Evolutionary conservation across 768 basidiomycete species (phyloP).

Genomic region (Termitomyces sp.): DNA sequence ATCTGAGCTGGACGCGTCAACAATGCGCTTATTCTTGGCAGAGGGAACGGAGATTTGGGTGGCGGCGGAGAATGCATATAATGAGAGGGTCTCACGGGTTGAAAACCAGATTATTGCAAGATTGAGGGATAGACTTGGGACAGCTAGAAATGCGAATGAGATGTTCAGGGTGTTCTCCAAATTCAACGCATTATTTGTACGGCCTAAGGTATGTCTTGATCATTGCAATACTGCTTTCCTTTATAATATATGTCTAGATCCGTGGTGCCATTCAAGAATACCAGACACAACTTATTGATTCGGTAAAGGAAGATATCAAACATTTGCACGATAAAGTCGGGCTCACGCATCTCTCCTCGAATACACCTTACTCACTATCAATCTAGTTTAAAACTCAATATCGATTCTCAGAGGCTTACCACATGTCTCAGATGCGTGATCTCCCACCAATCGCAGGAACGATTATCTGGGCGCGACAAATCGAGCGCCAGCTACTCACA

Average conservation of each 20-base stretch:
- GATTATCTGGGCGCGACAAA: constrained; percentile 99
- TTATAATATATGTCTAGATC: constrained; percentile 44
- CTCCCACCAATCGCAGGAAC: constrained; percentile 97
- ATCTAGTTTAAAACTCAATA: constrained; percentile 91
- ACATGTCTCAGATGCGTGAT: constrained; percentile 99
- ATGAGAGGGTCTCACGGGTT: constrained; percentile 93
- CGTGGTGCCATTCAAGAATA: constrained; percentile 99
- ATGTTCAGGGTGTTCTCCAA: constrained; percentile 99
- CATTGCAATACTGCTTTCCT: background rate
- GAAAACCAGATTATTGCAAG: constrained; percentile 98
- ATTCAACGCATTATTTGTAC: constrained; percentile 94
- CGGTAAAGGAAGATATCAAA: constrained; percentile 97
- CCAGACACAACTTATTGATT: constrained; percentile 97
- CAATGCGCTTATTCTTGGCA: constrained; percentile 20
- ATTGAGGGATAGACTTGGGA: constrained; percentile 85
- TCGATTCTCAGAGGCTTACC: constrained; percentile 90
- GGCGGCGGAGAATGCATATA: constrained; percentile 94
- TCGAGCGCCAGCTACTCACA: constrained; percentile 89
- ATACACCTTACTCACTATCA: background rate
- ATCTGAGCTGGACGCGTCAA: background rate
- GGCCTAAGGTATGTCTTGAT: constrained; percentile 69
- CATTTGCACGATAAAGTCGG: constrained; percentile 84
- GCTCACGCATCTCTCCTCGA: background rate
- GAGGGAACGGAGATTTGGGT: constrained; percentile 99
- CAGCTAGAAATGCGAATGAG: constrained; percentile 95